Percentiles rank a stretch among this genome's conserved stretches.
phyloP scores from a whole-genome alignment of 2,329 filamentous ascomycete genomes.

The Trichoderma atroviride region DNA sequence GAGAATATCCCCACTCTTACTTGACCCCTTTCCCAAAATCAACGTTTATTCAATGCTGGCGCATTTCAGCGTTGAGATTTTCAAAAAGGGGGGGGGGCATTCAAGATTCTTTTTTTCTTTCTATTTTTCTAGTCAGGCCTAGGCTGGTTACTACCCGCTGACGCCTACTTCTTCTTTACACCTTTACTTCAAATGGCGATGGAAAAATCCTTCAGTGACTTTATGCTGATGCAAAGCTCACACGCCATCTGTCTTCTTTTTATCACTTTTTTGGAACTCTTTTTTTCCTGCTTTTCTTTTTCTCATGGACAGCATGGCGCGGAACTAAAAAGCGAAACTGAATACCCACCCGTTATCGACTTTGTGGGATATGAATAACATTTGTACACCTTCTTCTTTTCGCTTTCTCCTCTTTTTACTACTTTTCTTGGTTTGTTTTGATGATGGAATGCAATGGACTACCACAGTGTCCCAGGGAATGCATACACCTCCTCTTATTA shows the following conservation, averaged over 20 bases:
- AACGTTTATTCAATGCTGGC: neutral
- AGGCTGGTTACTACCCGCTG: constrained; percentile 13
- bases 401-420: neutral
- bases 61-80: neutral
- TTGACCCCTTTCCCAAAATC: neutral
- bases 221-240: neutral
- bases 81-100: neutral
- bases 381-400: neutral
- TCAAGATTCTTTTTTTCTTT: constrained; percentile 4
- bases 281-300: constrained; percentile 28
- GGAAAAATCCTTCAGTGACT: neutral
- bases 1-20: neutral
- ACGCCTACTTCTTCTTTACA: constrained; percentile 10
- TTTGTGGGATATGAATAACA: constrained; percentile 21
- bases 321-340: constrained; percentile 37
- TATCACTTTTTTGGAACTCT: constrained; percentile 30
- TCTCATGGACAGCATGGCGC: constrained; percentile 36
- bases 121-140: constrained; percentile 24
- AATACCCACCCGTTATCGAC: constrained; percentile 37
- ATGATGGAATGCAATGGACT: constrained; percentile 22
- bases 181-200: constrained; percentile 14
- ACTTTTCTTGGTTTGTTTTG: neutral
- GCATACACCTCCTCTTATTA: constrained; percentile 16
- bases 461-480: constrained; percentile 16
- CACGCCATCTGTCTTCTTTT: constrained; percentile 28